Base-by-base conservation (phyloP, 805 yeast species). In the Vanderwaltozyma yarrowii region DNA sequence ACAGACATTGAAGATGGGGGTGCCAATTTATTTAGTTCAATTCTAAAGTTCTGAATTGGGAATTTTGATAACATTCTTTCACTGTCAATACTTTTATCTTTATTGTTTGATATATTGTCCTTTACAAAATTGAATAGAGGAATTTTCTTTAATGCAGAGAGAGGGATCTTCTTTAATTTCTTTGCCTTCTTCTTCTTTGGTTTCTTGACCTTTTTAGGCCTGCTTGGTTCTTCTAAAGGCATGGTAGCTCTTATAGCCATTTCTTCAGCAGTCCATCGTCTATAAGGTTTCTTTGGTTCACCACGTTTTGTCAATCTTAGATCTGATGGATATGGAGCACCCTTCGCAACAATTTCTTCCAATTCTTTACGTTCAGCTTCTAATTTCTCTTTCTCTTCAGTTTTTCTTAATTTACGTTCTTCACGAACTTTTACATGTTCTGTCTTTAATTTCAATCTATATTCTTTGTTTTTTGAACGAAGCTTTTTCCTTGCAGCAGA, bases 291-390 rank as follows among this genome's bases (percentile, higher is more conserved):
- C 38, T 56, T 58, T 14, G 62, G 61, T 32, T 42, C 45, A 13
- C 62, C 61, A 32, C 48, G 50, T 38, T 56, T 54, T 1, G 60
- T 56, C 23, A 56, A 30, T 20, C 61, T 43, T 32, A 58, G 30
- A 39, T 53, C 56, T 4, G 46, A 33, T 16, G 63, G 62, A 42
- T 58, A 56, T 15, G 62, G 63, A 14, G 62, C 58, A 6, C 62
- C 62, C 27, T 38, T 49, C 2, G 60, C 52, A 11, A 56, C 61
- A 20, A 56, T 52, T 14, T 45, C 53, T 33, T 49, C 54, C 13
- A 59, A 42, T 38, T 55, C 59, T 32, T 48, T 54, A 35, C 50
- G 43, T 30, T 56, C 61, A 17, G 25, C 33, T 24, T 47, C 54
- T 14, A 36, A 34, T 32, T 46, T 49, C 25, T 48, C 47, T 33